phyloP scores from a whole-genome alignment of 1,284 basidiomycete species.

The Ceratobasidium sp. region DNA sequence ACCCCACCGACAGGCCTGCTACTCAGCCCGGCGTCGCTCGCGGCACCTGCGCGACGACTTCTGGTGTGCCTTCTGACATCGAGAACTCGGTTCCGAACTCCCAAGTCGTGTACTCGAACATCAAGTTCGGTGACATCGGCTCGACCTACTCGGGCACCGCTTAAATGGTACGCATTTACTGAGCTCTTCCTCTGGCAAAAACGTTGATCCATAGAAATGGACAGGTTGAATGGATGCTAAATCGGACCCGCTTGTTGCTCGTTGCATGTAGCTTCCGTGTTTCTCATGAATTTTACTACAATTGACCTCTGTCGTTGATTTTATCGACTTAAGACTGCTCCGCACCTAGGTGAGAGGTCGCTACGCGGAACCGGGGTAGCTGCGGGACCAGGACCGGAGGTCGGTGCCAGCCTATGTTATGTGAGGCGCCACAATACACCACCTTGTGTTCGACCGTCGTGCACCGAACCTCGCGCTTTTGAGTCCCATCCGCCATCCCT shows the following conservation, averaged over 20 bases:
- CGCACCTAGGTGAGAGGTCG: too few relatives aligned
- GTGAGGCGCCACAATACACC: too few relatives aligned
- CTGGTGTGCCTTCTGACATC: conserved; percentile 58
- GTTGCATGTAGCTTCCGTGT: not conserved
- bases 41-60: conserved; percentile 60
- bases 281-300: conserved; percentile 2
- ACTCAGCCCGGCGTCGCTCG: conserved; percentile 59
- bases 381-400: too few relatives aligned
- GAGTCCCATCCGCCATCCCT: too few relatives aligned
- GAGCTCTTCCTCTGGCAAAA: not conserved
- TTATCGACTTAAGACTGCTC: too few relatives aligned
- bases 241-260: not conserved
- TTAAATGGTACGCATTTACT: conserved; percentile 16
- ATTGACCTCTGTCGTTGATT: not conserved
- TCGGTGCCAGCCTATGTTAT: too few relatives aligned
- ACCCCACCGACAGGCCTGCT: conserved; percentile 56
- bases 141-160: conserved; percentile 54
- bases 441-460: too few relatives aligned
- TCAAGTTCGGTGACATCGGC: conserved; percentile 62
- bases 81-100: conserved; percentile 56
- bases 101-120: conserved; percentile 66
- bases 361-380: too few relatives aligned
- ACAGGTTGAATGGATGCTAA: not conserved
- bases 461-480: too few relatives aligned
- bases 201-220: not conserved